Base-by-base conservation (phyloP, 2,329 filamentous ascomycete species). In the Arachnopeziza araneosa region DNA sequence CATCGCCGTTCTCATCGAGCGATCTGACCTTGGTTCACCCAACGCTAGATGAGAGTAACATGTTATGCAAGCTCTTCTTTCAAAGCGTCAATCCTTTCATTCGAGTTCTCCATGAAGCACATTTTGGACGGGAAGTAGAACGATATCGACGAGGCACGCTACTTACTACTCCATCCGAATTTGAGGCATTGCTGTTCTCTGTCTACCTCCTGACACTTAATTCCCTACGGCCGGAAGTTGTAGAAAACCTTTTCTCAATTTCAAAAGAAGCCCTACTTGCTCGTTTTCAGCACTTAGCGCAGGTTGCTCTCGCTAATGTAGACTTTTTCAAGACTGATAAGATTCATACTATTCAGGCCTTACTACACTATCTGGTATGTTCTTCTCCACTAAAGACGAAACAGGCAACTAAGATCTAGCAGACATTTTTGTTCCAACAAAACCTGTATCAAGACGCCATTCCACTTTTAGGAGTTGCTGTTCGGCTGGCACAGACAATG, bases 21-120 rank as follows among this genome's bases (percentile, higher is more conserved):
- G 54, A 59, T 22, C 50, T 60, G 5, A 36, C 48, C 22, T 55
- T 58, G 14, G 24, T 30, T 21, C 62, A 63, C 26, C 64, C 63
- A 2, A 62, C 61, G 2, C 30, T 66, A n/a, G 63, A 63, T 26
- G 60, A 67, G 30, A 66, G 64, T 57, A 66, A 86, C 60, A 80
- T 84, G 66, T 74, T 87, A 24, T 90, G 86, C 85, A 85, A 88
- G 70, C 78, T 84, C n/a, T 90, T 87, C 69, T 79, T 89, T 55
- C 81, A 84, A 62, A 88, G 87, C 66, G 83, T 90, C 63, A 85
- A 90, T 65, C 85, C 87, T 0, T 72, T 90, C 12, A 76, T 89
- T 53, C 88, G 88, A 66, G 77, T 89, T 61, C 85, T 83, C 0
- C 87, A 90, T 68, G 80, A 83, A 0, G 83, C 85, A 0, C 86